These are phyloP conservation scores for Boletus patriciae DNA, from an alignment of 768 basidiomycete species.

Conservation along the genomic window DNA sequence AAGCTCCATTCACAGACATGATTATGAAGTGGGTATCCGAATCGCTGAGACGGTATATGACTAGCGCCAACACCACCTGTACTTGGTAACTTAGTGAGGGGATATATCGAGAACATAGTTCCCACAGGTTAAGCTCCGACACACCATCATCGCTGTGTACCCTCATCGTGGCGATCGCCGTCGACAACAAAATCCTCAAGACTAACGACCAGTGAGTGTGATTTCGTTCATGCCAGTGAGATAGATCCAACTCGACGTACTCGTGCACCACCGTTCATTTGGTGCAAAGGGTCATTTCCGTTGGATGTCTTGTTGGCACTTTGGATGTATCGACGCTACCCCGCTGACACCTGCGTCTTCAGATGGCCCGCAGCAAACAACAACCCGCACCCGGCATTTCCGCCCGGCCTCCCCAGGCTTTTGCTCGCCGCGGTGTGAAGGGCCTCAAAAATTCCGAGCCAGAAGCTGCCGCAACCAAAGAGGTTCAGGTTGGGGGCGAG, in stretches of 20 bases:
- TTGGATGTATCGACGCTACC: constrained; percentile 36
- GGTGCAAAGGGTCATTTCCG: constrained; percentile 16
- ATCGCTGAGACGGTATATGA: constrained; percentile 6
- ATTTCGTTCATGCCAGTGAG: constrained; percentile 20
- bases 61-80: neutral
- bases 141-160: constrained; percentile 10
- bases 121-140: constrained; percentile 30
- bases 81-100: neutral
- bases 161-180: constrained; percentile 25
- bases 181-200: constrained; percentile 43
- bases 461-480: constrained; percentile 61
- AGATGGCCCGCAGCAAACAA: constrained; percentile 89
- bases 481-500: constrained; percentile 82
- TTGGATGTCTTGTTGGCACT: constrained; percentile 34
- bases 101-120: constrained; percentile 23
- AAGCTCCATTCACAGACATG: constrained; percentile 22
- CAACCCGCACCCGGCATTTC: constrained; percentile 79
- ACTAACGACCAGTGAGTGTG: constrained; percentile 42
- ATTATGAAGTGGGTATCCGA: constrained; percentile 25
- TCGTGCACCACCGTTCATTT: neutral
- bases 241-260: neutral
- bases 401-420: constrained; percentile 80
- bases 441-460: constrained; percentile 76
- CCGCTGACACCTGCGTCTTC: constrained; percentile 24
- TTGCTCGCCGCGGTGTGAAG: constrained; percentile 80